Base-by-base conservation (phyloP, 2,329 filamentous ascomycete genomes). In the Furcasterigmium sp. region DNA sequence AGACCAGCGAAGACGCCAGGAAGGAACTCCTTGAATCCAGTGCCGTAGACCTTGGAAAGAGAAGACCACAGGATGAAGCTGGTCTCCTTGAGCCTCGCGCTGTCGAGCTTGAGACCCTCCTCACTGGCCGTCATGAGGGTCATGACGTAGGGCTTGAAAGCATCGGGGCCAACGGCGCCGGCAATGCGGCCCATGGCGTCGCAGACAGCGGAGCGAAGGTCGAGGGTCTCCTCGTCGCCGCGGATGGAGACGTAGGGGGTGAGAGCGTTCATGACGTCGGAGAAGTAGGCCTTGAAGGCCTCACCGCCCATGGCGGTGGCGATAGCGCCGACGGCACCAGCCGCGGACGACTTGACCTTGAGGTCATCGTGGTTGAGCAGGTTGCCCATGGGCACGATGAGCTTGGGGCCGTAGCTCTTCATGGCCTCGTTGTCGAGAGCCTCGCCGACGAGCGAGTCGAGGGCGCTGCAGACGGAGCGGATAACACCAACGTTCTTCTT, bases 51-150 rank as follows among this genome's bases (percentile, higher is more conserved):
- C 71, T 94, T 94, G 49, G 91, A 86, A 60, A 98, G 82, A 32
- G 87, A 89, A 52, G 88, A 90, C 91, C 93, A 98, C 43, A 98
- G 77, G 49, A 97, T 94, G 69, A 95, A 98, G 62, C 89, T 95
- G 49, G 90, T 96, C 73, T 98, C 93, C 65, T 90, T 87, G 41
- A 97, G 81, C 45, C 91, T 81, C 34, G 91, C 87, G 68, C 96
- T 91, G 55, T 89, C 91, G 3, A 98, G 82, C 54, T 85, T 75
- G 3, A 97, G 76, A 43, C 87, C 91, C 65, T 96, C 91, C 67
- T 96, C 91, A 53, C 88, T 95, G 13, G 91, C 85, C 56, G 84
- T 78, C 87, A 98, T 95, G 46, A 97, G 75, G 34, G 89, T 88
- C 59, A 86, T 76, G 28, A 97, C 91, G 59, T 91, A 97, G 13